phyloP scores from a whole-genome alignment of 1,139 yeast species.

The Suhomyces terraborum region DNA sequence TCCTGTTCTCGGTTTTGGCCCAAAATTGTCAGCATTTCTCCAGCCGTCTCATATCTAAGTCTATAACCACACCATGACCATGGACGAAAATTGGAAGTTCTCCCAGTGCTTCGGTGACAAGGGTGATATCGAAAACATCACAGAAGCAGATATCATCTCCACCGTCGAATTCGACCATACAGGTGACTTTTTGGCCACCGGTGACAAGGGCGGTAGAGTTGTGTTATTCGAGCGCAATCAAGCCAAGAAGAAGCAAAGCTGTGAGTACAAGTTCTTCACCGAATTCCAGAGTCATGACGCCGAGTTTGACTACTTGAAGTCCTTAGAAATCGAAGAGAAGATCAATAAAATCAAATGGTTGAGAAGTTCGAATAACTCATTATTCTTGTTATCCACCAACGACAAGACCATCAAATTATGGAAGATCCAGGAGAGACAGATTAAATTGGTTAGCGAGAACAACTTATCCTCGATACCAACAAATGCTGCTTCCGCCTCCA shows the following conservation, averaged over 20 bases:
- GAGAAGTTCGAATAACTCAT: slow-evolving; percentile 82
- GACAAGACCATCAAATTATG: slow-evolving; percentile 97
- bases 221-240: slow-evolving; percentile 92
- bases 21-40: not conserved
- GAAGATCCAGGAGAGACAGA: slow-evolving; percentile 92
- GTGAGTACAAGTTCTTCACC: slow-evolving; percentile 94
- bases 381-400: slow-evolving; percentile 85
- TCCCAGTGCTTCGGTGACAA: slow-evolving; percentile 97
- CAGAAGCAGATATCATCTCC: slow-evolving; percentile 96
- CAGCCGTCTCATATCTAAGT: not conserved
- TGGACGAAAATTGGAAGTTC: slow-evolving; percentile 59
- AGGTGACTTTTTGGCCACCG: slow-evolving; percentile 95
- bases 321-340: slow-evolving; percentile 95
- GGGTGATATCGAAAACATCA: slow-evolving; percentile 92
- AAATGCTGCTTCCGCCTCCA: slow-evolving; percentile 16
- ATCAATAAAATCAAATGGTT: slow-evolving; percentile 98
- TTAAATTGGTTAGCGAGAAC: slow-evolving; percentile 89
- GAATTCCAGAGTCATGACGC: slow-evolving; percentile 99
- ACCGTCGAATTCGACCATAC: slow-evolving; percentile 96
- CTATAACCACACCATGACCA: slow-evolving; percentile 13
- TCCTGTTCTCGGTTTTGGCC: not conserved
- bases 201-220: slow-evolving; percentile 98
- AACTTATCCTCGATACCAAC: slow-evolving; percentile 37
- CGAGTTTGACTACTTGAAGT: slow-evolving; percentile 94
- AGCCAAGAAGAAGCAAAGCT: slow-evolving; percentile 61